These are phyloP conservation scores for Trametopsis cervina DNA, from an alignment of 768 basidiomycete genomes.

Conservation along the genomic window DNA sequence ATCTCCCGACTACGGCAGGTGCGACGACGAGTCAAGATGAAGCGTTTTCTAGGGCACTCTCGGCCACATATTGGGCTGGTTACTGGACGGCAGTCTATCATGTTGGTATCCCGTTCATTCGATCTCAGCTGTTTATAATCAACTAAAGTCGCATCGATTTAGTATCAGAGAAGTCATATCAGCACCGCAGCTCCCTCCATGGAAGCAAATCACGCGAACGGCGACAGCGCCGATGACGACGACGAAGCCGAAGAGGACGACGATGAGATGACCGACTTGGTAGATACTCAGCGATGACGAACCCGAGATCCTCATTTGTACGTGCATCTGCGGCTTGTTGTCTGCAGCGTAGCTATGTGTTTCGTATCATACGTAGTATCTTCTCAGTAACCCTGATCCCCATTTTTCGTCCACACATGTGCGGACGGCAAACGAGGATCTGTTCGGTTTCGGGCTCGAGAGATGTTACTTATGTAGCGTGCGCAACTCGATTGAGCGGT, in stretches of 20 bases:
- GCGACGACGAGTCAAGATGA: slow-evolving; percentile 55
- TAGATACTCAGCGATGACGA: slow-evolving; percentile 7
- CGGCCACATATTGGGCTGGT: slow-evolving; percentile 81
- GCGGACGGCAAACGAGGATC: background rate
- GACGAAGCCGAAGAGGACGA: slow-evolving; percentile 19
- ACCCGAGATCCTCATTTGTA: background rate
- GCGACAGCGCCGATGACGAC: slow-evolving; percentile 23
- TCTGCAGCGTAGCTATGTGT: too few species aligned
- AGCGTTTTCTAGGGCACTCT: slow-evolving; percentile 67
- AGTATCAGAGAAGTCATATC: background rate
- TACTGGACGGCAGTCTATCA: slow-evolving; percentile 88
- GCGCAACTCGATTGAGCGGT: too few species aligned
- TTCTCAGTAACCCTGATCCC: background rate
- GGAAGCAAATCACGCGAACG: slow-evolving; percentile 8
- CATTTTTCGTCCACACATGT: background rate
- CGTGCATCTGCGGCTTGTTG: too few species aligned
- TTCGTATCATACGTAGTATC: background rate
- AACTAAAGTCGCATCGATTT: background rate
- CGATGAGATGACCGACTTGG: slow-evolving; percentile 4
- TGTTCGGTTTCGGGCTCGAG: background rate
- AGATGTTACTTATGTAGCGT: too few species aligned
- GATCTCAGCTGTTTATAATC: background rate
- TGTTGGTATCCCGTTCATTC: slow-evolving; percentile 27
- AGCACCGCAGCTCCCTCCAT: too few species aligned
- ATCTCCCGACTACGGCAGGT: slow-evolving; percentile 20